Base-by-base conservation (phyloP, 768 basidiomycete genomes). In the Hygrophoropsis aurantiaca region DNA sequence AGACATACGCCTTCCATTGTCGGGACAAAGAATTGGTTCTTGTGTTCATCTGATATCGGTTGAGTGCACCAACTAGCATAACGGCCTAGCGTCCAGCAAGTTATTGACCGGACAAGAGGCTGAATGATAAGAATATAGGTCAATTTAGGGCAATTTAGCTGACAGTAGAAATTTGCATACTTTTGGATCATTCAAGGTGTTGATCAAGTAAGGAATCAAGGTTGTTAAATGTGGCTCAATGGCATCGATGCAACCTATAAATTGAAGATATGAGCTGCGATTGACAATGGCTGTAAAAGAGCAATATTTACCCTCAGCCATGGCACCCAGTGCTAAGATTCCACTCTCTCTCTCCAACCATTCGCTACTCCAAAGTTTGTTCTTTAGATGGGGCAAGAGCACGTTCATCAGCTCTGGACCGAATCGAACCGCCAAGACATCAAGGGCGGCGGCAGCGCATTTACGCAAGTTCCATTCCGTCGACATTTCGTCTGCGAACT, bases 381-480 rank as follows among this genome's bases (percentile, higher is more conserved):
- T 87, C 73, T 97, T 95, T 64, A 99, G 69, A 23, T 89, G 87
- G 5, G 89, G 85, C 21, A 99, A 76, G 20, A 98, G 74, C 36
- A 97, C 87, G 51, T 88, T 87, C 60, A 99, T 72, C 47, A 98
- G 71, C 49, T 97, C 94, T n/a, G 78, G 79, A 27, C 86, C 84
- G 59, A 97, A 98, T 34, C 91, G 83, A 15, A 98, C 93, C 2
- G 94, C 93, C 47, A 99, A 81, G 21, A 99, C 94, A 64, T 99
- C 97, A 47, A 99, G 74, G 9, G 97, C 97, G 1, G 97, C 97
- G 0, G 97, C 97, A 2, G 94, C 93, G 61, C 97, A 99, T 72
- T 99, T 99, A 53, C 97, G 80, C 51, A 98, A 74, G 69, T 98
- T 99, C 97, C 97, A 99, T 64, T 98, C 94, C 2, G 95, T 95